phyloP scores from a whole-genome alignment of 768 basidiomycete species.

The Rhodotorula taiwanensis region DNA sequence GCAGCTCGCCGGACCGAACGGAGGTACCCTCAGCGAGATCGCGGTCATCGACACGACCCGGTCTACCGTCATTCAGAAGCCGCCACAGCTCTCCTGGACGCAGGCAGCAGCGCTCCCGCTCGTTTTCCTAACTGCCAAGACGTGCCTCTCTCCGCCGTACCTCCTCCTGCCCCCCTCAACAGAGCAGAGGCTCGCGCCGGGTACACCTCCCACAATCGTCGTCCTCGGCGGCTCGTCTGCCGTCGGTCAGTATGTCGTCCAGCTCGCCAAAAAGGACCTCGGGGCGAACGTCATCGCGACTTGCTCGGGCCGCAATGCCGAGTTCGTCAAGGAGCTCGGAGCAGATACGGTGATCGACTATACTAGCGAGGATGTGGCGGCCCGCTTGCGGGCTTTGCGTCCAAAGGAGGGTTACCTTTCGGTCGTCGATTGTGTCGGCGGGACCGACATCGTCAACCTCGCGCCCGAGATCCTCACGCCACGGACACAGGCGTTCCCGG shows the following conservation, averaged over 20 bases:
- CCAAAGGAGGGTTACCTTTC: conserved; percentile 24
- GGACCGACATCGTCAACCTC: conserved; percentile 13
- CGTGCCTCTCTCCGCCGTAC: conserved; percentile 28
- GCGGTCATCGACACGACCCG: conserved; percentile 19
- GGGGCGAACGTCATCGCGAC: conserved; percentile 27
- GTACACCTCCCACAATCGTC: conserved; percentile 18
- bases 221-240: conserved; percentile 24
- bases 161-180: conserved; percentile 9
- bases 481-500: background rate
- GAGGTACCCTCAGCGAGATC: conserved; percentile 18
- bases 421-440: conserved; percentile 36
- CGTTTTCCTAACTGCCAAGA: conserved; percentile 32
- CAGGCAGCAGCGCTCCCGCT: conserved; percentile 35
- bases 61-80: conserved; percentile 20
- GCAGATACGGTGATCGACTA: conserved; percentile 31
- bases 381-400: conserved; percentile 3
- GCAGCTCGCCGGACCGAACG: conserved; percentile 12
- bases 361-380: conserved; percentile 12
- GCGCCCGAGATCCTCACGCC: conserved; percentile 2
- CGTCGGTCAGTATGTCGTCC: conserved; percentile 31
- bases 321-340: conserved; percentile 27
- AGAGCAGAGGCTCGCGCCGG: background rate
- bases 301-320: conserved; percentile 24
- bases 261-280: conserved; percentile 21
- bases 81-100: conserved; percentile 4